Evolutionary conservation across 1,284 basidiomycete genomes (phyloP), one percentile per base, ranked within the genome.

Genomic region (Leccinum fuscescens): DNA sequence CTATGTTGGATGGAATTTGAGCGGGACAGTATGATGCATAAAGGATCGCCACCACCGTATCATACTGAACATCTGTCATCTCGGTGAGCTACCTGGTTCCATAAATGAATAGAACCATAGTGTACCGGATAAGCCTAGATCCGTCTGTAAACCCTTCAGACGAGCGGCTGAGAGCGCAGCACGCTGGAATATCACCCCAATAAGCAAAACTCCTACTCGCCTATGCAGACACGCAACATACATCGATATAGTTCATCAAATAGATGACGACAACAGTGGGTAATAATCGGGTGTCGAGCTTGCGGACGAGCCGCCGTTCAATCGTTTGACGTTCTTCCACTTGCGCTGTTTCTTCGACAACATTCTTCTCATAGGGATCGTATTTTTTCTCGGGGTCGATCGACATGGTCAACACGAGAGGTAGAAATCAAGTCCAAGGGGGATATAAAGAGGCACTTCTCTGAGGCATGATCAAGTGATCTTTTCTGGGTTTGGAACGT

Each of bases 201-300:
- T 29, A 51, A 51, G 9, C 11, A 44, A 44, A 20, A 39, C 15
- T n/a, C 37, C 12, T 37, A 33, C 31, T 33, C 39, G 5, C n/a
- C 11, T 44, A 17, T 17, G 11, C 6, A 12, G 42, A 44, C 11
- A 20, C 42, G 17, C 22, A 27, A 74, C 80, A 58, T 60, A 87
- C 86, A 66, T 88, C 85, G 55, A 88, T 86, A 65, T 86, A 88
- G 65, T 89, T 89, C 83, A 88, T 82, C 59, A 89, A 78, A 65
- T 79, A 88, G 58, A 89, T 85, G 33, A 86, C 49, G 51, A 84
- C 78, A 57, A 89, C 82, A 0, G 82, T 85, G 0, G 86, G 85
- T 62, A 89, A 68, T 1, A 89, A 71, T 46, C 87, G 76, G 58
- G 73, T 72, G 64, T 89, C 87, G 48, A 89, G 76, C 65, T 80